Evolutionary conservation across 352 stramenopile genomes (phyloP).

Genomic region (Phytophthora pluvialis): DNA sequence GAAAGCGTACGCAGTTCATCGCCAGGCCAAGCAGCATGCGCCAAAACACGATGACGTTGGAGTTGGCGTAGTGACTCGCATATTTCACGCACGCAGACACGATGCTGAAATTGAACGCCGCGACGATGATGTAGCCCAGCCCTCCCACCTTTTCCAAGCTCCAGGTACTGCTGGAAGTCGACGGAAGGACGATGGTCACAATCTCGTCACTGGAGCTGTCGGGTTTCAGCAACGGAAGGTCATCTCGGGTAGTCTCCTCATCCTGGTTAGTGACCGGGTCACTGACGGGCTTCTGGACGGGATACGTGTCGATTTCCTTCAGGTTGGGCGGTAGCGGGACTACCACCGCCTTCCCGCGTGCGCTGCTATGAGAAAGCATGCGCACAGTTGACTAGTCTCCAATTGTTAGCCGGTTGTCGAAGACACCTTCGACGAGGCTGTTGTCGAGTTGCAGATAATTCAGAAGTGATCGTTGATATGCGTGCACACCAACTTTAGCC

Average conservation of each 20-base stretch:
- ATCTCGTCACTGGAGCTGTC: slow-evolving; percentile 5
- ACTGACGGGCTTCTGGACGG: slow-evolving; percentile 1
- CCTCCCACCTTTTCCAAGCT: slow-evolving; percentile 31
- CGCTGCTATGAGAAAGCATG: slow-evolving; percentile 23
- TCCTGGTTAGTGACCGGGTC: neutral
- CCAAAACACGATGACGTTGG: slow-evolving; percentile 63
- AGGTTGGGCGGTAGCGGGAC: slow-evolving; percentile 16
- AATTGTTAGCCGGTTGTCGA: slow-evolving; percentile 23
- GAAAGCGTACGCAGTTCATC: slow-evolving; percentile 52
- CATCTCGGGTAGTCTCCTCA: slow-evolving; percentile 12
- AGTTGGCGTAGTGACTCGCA: slow-evolving; percentile 45
- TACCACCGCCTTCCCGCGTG: slow-evolving; percentile 21
- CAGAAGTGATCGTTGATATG: neutral
- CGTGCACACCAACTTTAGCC: slow-evolving; percentile 11
- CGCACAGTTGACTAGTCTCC: slow-evolving; percentile 7
- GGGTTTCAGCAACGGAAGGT: slow-evolving; percentile 19
- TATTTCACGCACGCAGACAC: slow-evolving; percentile 64
- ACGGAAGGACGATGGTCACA: slow-evolving; percentile 15
- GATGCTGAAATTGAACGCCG: slow-evolving; percentile 68
- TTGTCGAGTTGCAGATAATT: slow-evolving; percentile 12
- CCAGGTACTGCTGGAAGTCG: neutral
- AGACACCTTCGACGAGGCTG: slow-evolving; percentile 11
- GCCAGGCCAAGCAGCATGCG: slow-evolving; percentile 47
- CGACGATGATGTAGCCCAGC: slow-evolving; percentile 48
- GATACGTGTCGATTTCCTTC: neutral